Base-by-base conservation (phyloP, 805 yeast genomes). In the Allodekkera sacchari region DNA sequence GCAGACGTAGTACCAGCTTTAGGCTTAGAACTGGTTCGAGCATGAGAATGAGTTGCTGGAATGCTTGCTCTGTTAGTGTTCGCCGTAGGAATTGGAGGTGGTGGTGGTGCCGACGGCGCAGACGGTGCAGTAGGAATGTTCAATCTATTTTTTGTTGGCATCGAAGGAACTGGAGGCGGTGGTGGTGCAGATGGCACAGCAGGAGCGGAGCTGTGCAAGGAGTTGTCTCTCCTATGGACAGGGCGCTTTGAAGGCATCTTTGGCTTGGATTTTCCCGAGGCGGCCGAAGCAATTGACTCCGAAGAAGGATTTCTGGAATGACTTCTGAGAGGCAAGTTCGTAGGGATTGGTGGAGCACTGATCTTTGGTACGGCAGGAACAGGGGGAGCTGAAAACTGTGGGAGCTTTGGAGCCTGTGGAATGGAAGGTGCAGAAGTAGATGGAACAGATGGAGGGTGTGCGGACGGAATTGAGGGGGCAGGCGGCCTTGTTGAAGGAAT, bases 341-440 rank as follows among this genome's bases (percentile, higher is more conserved):
- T 26, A 5, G 40, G 40, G 17, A 31, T 7, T 22, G 32, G 28
- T 10, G 37, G 35, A 7, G 30, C 30, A 16, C 30, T 16, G 39
- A n/a, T n/a, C n/a, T n/a, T 26, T 7, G 39, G 35, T 15, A 30
- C 26, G 18, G 21, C 19, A 7, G 43, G 34, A 17, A 41, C 13
- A 4, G 45, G 39, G 10, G 55, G 48, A 11, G 43, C 45, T 7
- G 35, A 30, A 7, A 38, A 24, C 5, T 25, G 31, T 4, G 48
- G 47, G 9, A 40, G 24, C 8, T 45, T 42, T 5, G 56, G 52
- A 13, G 50, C 44, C 10, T 31, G 16, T 13, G 51, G 39, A 7
- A 30, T 12, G 11, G 41, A 20, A 2, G 52, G 46, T 6, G 61
- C 57, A 12, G 49, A 30, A 10, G 61, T 38, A 17, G 66, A 59